phyloP scores from a whole-genome alignment of 352 stramenopile genomes.

The Lagenidium giganteum region DNA sequence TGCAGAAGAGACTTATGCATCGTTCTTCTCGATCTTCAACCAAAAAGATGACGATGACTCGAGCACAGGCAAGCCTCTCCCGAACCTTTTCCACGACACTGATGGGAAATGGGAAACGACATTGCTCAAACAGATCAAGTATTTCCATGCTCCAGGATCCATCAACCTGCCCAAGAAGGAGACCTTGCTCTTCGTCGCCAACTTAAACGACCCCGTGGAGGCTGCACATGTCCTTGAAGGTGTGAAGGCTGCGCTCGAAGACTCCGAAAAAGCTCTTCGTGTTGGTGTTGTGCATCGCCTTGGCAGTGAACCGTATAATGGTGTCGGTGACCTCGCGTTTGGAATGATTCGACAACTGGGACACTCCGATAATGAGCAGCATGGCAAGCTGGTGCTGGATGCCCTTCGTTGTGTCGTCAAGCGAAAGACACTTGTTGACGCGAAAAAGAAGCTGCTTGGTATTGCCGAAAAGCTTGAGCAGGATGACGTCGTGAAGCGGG shows the following conservation, averaged over 20 bases:
- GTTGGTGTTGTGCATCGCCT: constrained; percentile 40
- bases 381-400: constrained; percentile 43
- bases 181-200: constrained; percentile 38
- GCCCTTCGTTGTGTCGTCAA: constrained; percentile 39
- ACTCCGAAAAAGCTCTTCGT: constrained; percentile 44
- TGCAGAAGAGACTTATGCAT: constrained; percentile 35
- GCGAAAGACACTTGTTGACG: constrained; percentile 26
- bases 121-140: constrained; percentile 27
- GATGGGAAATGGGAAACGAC: constrained; percentile 37
- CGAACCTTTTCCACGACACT: constrained; percentile 36
- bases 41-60: constrained; percentile 13
- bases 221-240: constrained; percentile 35
- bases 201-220: constrained; percentile 32
- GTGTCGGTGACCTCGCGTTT: constrained; percentile 23
- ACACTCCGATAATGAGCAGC: constrained; percentile 34
- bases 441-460: constrained; percentile 27
- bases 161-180: constrained; percentile 45
- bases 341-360: constrained; percentile 29
- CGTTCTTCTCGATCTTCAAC: constrained; percentile 52
- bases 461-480: too few species aligned
- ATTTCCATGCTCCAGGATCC: constrained; percentile 44
- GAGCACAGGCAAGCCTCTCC: constrained; percentile 1
- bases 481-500: too few species aligned
- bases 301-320: constrained; percentile 2
- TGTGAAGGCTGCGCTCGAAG: constrained; percentile 48